A percentile compares a stretch with the other conserved stretches of the same genome.
Evolutionary conservation across 164 flowering plant species (phyloP).

Genomic region (Chimonanthus salicifolius): DNA sequence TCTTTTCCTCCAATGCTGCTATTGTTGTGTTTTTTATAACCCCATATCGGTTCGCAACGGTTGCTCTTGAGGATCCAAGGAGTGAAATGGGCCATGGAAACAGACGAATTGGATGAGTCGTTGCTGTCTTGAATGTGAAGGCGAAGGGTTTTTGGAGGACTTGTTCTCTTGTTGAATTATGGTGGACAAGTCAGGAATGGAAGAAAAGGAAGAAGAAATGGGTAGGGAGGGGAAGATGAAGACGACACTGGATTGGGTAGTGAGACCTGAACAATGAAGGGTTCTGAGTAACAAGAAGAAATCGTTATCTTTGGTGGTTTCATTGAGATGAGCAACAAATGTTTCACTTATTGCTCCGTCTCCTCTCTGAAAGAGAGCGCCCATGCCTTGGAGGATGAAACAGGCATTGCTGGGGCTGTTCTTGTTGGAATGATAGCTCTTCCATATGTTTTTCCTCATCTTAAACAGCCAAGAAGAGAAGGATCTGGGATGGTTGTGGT

Average conservation of each 20-base stretch:
- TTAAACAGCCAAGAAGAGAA: not conserved
- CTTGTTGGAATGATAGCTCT: not conserved
- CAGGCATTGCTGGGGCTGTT: not conserved
- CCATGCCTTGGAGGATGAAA: slow-evolving; percentile 80
- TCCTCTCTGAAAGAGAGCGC: slow-evolving; percentile 54
- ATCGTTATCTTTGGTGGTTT: slow-evolving; percentile 29
- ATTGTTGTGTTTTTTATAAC: slow-evolving; percentile 21
- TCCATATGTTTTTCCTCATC: not conserved
- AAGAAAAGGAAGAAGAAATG: not conserved
- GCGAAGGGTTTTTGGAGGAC: slow-evolving; percentile 40
- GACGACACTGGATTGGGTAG: slow-evolving; percentile 47
- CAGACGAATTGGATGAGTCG: slow-evolving; percentile 1
- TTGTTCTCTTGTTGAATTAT: slow-evolving; percentile 51
- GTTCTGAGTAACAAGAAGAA: slow-evolving; percentile 45
- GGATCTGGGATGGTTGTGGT: not conserved
- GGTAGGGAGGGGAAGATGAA: slow-evolving; percentile 38
- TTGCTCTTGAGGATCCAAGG: slow-evolving; percentile 26
- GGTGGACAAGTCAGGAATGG: slow-evolving; percentile 11
- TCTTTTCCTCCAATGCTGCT: slow-evolving; percentile 12
- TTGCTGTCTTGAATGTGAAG: slow-evolving; percentile 15
- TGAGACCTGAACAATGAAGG: slow-evolving; percentile 46
- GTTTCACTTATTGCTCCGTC: slow-evolving; percentile 63
- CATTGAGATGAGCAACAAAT: slow-evolving; percentile 53
- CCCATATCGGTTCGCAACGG: slow-evolving; percentile 53
- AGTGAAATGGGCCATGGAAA: slow-evolving; percentile 22